phyloP scores from a whole-genome alignment of 495 filamentous ascomycete species.

The Neurospora discreta region DNA sequence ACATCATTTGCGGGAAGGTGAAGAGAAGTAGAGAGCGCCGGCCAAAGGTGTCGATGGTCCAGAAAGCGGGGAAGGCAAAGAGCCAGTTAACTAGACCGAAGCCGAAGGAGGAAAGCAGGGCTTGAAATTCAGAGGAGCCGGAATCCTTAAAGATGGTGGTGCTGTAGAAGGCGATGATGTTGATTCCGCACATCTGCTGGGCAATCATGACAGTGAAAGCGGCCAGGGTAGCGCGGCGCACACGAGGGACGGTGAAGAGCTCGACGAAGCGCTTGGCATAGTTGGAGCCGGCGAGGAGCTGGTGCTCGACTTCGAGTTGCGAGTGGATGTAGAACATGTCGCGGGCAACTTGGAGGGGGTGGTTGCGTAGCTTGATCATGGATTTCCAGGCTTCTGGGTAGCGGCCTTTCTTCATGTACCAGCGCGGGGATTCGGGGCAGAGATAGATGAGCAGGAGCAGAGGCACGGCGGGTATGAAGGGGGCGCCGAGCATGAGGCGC shows the following conservation, averaged over 20 bases:
- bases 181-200: conserved; percentile 82
- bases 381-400: conserved; percentile 53
- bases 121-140: conserved; percentile 42
- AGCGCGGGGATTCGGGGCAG: conserved; percentile 63
- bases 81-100: conserved; percentile 74
- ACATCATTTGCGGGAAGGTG: conserved; percentile 79
- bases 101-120: conserved; percentile 64
- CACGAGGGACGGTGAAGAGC: conserved; percentile 50
- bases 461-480: conserved; percentile 66
- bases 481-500: conserved; percentile 66
- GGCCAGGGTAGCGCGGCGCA: conserved; percentile 48
- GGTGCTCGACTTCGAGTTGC: conserved; percentile 33
- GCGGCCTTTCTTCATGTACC: conserved; percentile 50
- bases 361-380: conserved; percentile 49
- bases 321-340: conserved; percentile 68
- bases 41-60: conserved; percentile 78
- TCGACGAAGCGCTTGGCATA: conserved; percentile 43
- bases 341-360: conserved; percentile 57
- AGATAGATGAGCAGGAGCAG: conserved; percentile 54
- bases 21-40: conserved; percentile 66
- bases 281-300: conserved; percentile 24
- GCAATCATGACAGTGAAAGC: conserved; percentile 62
- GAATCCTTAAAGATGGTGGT: conserved; percentile 60
- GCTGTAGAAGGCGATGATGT: conserved; percentile 81
- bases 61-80: conserved; percentile 76